Conservation (phyloP, 805 yeast species). For the Saccharomycopsis microspora region DNA sequence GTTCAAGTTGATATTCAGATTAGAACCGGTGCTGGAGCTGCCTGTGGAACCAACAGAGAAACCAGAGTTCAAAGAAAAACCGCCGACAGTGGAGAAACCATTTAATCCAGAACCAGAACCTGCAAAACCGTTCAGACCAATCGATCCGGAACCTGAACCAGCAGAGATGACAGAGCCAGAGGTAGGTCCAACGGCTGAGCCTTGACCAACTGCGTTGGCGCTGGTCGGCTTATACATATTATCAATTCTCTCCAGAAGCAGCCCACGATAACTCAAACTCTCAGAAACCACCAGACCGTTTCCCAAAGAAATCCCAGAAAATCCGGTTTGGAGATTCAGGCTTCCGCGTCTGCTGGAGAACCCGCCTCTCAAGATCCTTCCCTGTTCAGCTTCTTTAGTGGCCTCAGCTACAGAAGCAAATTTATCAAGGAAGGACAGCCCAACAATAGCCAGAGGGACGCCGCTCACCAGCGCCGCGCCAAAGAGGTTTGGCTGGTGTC, state of each 20-base stretch:
- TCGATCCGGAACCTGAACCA: constrained; percentile 3
- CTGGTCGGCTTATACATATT: constrained; percentile 18
- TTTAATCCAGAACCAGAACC: constrained; percentile 6
- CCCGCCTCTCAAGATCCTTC: constrained; percentile 27
- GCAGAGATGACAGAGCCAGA: constrained; percentile 2
- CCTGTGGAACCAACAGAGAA: too few relatives aligned
- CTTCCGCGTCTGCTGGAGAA: constrained; percentile 25
- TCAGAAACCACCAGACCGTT: too few relatives aligned
- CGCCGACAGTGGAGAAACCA: neutral
- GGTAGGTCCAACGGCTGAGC: constrained; percentile 5
- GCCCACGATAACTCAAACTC: neutral
- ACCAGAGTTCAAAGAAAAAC: too few relatives aligned
- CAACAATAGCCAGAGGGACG: constrained; percentile 20
- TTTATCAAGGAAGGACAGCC: constrained; percentile 44
- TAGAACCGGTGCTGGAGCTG: too few relatives aligned
- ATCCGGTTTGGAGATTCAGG: too few relatives aligned
- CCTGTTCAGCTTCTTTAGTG: constrained; percentile 51
- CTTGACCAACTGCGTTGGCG: neutral
- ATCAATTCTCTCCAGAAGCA: constrained; percentile 46
- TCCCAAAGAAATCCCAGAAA: too few relatives aligned
- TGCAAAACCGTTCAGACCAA: neutral
- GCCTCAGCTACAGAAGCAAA: constrained; percentile 59
- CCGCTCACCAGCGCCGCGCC: constrained; percentile 49
- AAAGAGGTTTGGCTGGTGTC: constrained; percentile 29
- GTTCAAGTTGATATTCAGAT: too few relatives aligned